Percentiles rank a stretch among this genome's conserved stretches.
phyloP scores from a whole-genome alignment of 2,329 filamentous ascomycete species.

The Penicillium palitans region DNA sequence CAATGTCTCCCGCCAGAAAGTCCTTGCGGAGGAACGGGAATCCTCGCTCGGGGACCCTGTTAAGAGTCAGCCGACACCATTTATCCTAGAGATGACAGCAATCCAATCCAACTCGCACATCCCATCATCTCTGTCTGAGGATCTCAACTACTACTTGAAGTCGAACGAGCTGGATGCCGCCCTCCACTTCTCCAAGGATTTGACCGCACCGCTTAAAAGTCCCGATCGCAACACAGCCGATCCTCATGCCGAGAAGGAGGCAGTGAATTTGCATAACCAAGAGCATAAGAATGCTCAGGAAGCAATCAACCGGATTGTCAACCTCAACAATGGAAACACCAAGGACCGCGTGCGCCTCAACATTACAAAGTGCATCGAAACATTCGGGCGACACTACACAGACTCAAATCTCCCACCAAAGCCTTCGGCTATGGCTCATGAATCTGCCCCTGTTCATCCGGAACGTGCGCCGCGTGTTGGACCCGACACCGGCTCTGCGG shows the following conservation, averaged over 20 bases:
- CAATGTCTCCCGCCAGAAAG: constrained; percentile 73
- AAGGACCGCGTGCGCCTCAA: constrained; percentile 80
- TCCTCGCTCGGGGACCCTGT: constrained; percentile 73
- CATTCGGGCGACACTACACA: constrained; percentile 88
- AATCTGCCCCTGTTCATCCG: constrained; percentile 38
- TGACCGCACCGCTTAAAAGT: constrained; percentile 51
- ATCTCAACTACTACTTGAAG: constrained; percentile 74
- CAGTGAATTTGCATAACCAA: constrained; percentile 49
- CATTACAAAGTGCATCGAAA: constrained; percentile 77
- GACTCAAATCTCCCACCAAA: constrained; percentile 68
- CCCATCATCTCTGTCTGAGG: constrained; percentile 11
- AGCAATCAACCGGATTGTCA: constrained; percentile 77
- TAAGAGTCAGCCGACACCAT: constrained; percentile 75
- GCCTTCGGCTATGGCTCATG: constrained; percentile 45
- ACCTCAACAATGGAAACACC: constrained; percentile 72
- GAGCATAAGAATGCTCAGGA: constrained; percentile 68
- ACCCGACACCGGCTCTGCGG: constrained; percentile 88
- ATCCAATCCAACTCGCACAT: constrained; percentile 20
- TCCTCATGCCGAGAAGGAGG: constrained; percentile 43
- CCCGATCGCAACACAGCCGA: constrained; percentile 34
- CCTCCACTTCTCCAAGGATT: constrained; percentile 64
- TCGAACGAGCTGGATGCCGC: constrained; percentile 66
- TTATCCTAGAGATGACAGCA: constrained; percentile 56
- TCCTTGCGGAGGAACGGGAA: constrained; percentile 65
- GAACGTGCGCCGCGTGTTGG: constrained; percentile 69